phyloP scores from a whole-genome alignment of 2,329 filamentous ascomycete genomes.

The Alternaria consortialis region DNA sequence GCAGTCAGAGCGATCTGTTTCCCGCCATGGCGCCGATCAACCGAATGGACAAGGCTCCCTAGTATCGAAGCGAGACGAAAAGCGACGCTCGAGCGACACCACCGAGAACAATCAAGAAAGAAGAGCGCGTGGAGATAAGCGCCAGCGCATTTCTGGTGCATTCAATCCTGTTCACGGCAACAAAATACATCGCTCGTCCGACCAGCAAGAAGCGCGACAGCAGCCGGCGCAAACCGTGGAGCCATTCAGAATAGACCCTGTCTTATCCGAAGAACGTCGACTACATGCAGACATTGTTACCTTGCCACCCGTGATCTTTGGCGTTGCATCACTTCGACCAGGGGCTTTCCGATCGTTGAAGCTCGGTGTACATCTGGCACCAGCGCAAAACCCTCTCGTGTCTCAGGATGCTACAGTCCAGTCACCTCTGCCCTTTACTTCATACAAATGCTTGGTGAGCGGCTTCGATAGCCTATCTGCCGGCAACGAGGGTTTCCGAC shows the following conservation, averaged over 20 bases:
- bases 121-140: background rate
- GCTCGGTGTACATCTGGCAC: background rate
- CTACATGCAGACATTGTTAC: background rate
- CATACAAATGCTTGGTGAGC: background rate
- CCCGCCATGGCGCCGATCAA: background rate
- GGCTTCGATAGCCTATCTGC: background rate
- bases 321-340: too few species aligned
- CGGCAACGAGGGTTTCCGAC: background rate
- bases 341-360: background rate
- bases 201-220: background rate
- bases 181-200: too few species aligned
- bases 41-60: background rate
- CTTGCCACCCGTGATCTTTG: background rate
- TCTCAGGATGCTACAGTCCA: background rate
- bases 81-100: background rate
- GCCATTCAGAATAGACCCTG: background rate
- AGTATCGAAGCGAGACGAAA: background rate
- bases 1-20: background rate
- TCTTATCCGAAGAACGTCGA: background rate
- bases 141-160: background rate
- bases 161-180: too few species aligned
- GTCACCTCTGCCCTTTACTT: background rate
- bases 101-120: background rate
- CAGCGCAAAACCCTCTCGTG: background rate
- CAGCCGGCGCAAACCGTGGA: background rate